A percentile compares a stretch with the other conserved stretches of the same genome.
Evolutionary conservation across 352 stramenopile species (phyloP).

Genomic region (Globisporangium rhizosaccharum): DNA sequence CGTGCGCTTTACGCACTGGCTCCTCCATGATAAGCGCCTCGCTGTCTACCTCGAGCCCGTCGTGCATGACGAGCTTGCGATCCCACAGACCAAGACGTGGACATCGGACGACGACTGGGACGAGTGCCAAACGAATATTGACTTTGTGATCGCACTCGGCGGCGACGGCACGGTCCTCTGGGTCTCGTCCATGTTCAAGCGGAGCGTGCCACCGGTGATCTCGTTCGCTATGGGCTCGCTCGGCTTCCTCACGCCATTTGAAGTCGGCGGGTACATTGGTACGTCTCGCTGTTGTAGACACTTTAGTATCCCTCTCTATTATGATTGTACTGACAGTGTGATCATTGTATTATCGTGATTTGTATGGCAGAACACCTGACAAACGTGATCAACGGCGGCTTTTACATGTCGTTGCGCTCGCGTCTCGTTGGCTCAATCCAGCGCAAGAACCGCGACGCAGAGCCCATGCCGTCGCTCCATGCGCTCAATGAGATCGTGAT

Average conservation of each 20-base stretch:
- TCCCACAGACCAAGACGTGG: conserved; percentile 65
- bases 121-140: conserved; percentile 70
- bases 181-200: conserved; percentile 82
- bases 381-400: conserved; percentile 72
- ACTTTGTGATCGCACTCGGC: conserved; percentile 92
- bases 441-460: conserved; percentile 44
- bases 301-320: neutral
- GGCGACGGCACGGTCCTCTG: conserved; percentile 93
- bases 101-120: conserved; percentile 50
- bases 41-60: conserved; percentile 65
- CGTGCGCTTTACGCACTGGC: conserved; percentile 55
- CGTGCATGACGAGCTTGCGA: conserved; percentile 61
- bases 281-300: neutral
- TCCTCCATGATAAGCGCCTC: conserved; percentile 70
- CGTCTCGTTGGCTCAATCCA: conserved; percentile 70
- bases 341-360: conserved; percentile 1
- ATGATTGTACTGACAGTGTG: neutral
- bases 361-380: conserved; percentile 52
- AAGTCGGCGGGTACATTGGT: conserved; percentile 52
- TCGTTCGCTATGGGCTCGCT: conserved; percentile 94
- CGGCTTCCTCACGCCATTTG: conserved; percentile 96
- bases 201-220: conserved; percentile 94
- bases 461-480: conserved; percentile 72
- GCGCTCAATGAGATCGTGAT: conserved; percentile 99
- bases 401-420: conserved; percentile 81